Evolutionary conservation across 176 grass and related monocot genomes (phyloP).

Genomic region (Musa itinerans): DNA sequence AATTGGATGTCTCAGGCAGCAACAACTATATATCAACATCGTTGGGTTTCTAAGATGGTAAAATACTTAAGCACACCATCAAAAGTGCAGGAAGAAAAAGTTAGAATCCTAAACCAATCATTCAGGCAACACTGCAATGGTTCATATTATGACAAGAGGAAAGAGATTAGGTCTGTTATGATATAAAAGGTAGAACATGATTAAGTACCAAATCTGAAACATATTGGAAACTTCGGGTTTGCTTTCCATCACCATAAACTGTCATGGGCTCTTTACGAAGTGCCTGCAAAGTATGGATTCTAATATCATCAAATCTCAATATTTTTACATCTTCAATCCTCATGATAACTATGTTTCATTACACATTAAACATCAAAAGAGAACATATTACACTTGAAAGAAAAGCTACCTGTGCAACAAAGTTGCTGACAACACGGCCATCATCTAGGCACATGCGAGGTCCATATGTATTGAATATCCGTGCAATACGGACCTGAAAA

Average conservation of each 20-base stretch:
- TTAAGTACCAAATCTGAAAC: constrained; percentile 83
- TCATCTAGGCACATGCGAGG: constrained; percentile 96
- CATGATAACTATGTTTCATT: not conserved
- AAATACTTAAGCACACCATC: too few relatives aligned
- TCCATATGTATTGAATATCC: constrained; percentile 95
- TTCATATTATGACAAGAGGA: not conserved
- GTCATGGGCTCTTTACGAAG: constrained; percentile 80
- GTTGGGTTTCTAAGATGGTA: not conserved
- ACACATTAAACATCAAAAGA: not conserved
- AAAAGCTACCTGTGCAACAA: constrained; percentile 75
- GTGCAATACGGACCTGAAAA: constrained; percentile 81
- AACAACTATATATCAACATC: not conserved
- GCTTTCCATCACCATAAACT: constrained; percentile 89
- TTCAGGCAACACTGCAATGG: not conserved
- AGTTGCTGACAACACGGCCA: constrained; percentile 90
- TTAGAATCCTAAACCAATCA: not conserved
- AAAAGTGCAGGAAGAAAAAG: not conserved
- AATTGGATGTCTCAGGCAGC: not conserved
- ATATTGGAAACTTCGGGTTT: constrained; percentile 92
- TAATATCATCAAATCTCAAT: not conserved
- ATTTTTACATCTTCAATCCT: not conserved
- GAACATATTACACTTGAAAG: not conserved
- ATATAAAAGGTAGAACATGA: not conserved
- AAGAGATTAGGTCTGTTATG: not conserved
- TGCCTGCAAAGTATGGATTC: constrained; percentile 37